Evolutionary conservation across 83 land plant species (phyloP).

Genomic region (Isoetes engelmannii): DNA sequence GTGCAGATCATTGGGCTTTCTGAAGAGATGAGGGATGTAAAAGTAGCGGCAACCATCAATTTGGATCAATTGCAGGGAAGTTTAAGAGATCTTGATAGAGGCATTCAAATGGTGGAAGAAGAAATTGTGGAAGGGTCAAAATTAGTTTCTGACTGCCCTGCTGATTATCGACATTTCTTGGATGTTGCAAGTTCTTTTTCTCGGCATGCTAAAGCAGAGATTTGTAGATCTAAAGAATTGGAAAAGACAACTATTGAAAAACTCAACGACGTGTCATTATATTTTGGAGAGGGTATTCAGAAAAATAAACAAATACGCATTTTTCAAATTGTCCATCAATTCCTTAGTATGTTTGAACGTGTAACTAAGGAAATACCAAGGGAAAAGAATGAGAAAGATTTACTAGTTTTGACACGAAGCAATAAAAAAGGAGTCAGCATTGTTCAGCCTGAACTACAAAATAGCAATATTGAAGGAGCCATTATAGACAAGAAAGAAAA

Average conservation of each 20-base stretch:
- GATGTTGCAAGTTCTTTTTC: slow-evolving; percentile 22
- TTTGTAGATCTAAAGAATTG: background rate
- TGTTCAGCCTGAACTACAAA: no score
- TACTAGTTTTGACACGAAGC: no score
- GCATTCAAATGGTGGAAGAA: slow-evolving; percentile 18
- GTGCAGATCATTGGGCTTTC: slow-evolving; percentile 22
- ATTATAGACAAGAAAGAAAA: no score
- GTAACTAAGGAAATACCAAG: slow-evolving; percentile 28
- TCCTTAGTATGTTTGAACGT: slow-evolving; percentile 35
- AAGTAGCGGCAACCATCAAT: slow-evolving; percentile 25
- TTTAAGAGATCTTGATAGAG: slow-evolving; percentile 28
- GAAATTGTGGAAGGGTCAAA: slow-evolving; percentile 14
- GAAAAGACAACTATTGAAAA: slow-evolving; percentile 15
- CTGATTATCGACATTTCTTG: background rate
- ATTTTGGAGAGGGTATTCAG: slow-evolving; percentile 26
- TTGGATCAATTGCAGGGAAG: slow-evolving; percentile 23
- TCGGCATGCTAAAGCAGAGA: slow-evolving; percentile 6
- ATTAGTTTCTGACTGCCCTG: background rate
- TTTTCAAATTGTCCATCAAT: slow-evolving; percentile 29
- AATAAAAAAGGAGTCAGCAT: no score
- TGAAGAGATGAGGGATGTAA: slow-evolving; percentile 31
- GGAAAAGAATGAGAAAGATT: background rate
- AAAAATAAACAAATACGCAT: slow-evolving; percentile 24
- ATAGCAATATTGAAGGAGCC: no score
- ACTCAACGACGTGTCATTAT: slow-evolving; percentile 22